phyloP scores from a whole-genome alignment of 1,284 basidiomycete genomes.

The Athelia sp. region DNA sequence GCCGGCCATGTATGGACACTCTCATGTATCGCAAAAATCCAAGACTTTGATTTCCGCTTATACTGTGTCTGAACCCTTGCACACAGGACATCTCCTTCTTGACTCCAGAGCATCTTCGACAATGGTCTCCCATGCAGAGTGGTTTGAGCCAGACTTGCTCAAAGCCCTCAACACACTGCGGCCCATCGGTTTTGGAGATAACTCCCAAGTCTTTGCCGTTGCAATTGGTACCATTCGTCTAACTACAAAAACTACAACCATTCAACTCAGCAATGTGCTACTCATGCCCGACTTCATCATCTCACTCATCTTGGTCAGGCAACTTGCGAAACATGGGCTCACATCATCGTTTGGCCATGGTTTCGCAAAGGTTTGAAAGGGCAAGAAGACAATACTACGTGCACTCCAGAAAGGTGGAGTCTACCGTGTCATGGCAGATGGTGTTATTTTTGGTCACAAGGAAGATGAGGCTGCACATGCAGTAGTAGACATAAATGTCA shows the following conservation, averaged over 20 bases:
- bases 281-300: neutral
- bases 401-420: neutral
- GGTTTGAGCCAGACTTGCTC: neutral
- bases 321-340: neutral
- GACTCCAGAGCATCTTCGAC: neutral
- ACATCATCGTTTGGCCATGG: neutral
- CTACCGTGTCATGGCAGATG: neutral
- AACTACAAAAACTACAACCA: neutral
- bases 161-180: neutral
- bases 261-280: neutral
- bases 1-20: neutral
- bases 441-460: neutral
- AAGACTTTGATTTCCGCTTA: neutral
- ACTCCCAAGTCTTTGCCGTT: neutral
- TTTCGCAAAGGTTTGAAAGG: neutral
- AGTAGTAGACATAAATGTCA: conserved; percentile 10
- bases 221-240: neutral
- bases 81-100: neutral
- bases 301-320: neutral
- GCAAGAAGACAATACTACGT: neutral
- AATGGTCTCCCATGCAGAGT: neutral
- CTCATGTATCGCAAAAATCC: neutral
- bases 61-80: neutral
- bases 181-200: neutral
- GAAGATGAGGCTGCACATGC: neutral